Percentiles rank a stretch among this genome's conserved stretches.
Conservation (phyloP, 768 basidiomycete genomes). For the Terana coerulea region DNA sequence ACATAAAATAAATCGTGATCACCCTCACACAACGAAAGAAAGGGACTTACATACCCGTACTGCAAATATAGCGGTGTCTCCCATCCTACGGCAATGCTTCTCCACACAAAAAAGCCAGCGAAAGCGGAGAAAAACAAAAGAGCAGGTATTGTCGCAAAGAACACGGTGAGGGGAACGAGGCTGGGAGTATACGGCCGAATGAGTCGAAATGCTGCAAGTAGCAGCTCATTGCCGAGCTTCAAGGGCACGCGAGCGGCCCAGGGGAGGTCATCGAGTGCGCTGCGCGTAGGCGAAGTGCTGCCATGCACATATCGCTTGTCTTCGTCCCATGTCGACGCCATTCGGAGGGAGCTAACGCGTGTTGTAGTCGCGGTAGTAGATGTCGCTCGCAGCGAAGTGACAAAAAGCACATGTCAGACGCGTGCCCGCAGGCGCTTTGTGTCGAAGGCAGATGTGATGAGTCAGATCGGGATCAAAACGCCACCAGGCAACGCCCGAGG, state of each 20-base stretch:
- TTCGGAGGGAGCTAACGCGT: too few species aligned
- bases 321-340: too few species aligned
- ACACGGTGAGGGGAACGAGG: conserved; percentile 64
- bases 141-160: conserved; percentile 57
- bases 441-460: too few species aligned
- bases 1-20: conserved; percentile 1
- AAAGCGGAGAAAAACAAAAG: conserved; percentile 55
- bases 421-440: too few species aligned
- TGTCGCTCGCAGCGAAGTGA: too few species aligned
- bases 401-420: too few species aligned
- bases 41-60: conserved; percentile 56
- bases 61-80: conserved; percentile 64
- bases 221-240: conserved; percentile 20
- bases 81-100: conserved; percentile 68
- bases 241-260: conserved; percentile 16
- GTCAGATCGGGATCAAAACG: too few species aligned
- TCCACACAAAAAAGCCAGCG: conserved; percentile 77
- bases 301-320: too few species aligned
- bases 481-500: too few species aligned
- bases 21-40: too few species aligned
- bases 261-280: background rate
- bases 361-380: too few species aligned
- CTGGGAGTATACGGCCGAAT: conserved; percentile 56
- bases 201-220: conserved; percentile 27
- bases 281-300: too few species aligned